Evolutionary conservation across 2,329 filamentous ascomycete species (phyloP).

Genomic region (Fusarium xylarioides): DNA sequence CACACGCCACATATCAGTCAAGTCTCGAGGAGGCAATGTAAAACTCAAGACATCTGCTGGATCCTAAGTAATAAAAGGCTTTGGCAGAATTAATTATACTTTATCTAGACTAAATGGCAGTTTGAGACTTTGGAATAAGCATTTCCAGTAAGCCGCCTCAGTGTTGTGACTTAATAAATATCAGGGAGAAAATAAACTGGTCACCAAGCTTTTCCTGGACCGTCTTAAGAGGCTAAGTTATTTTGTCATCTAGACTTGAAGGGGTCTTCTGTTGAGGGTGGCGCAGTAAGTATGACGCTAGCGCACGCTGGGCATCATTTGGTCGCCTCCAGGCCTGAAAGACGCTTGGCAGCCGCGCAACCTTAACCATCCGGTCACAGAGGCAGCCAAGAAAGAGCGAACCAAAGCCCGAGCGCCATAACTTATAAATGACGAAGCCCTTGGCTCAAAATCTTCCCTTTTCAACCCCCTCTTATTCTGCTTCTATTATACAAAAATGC

Average conservation of each 20-base stretch:
- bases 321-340: conserved; percentile 18
- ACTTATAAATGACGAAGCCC: conserved; percentile 36
- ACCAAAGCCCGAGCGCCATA: conserved; percentile 32
- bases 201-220: no score
- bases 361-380: not conserved
- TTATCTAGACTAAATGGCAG: rapidly evolving
- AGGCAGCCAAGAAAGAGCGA: conserved; percentile 37
- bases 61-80: not conserved
- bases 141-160: not conserved
- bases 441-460: not conserved
- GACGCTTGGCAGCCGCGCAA: conserved; percentile 37
- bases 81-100: rapidly evolving
- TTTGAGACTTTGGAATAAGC: rapidly evolving
- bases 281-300: conserved; percentile 27
- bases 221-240: no score
- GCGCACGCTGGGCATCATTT: conserved; percentile 13
- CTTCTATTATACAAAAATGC: conserved; percentile 44
- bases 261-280: conserved; percentile 10
- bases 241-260: not conserved
- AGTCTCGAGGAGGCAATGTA: not conserved
- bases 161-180: rapidly evolving
- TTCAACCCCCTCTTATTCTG: conserved; percentile 31
- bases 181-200: not conserved
- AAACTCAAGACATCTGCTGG: not conserved
- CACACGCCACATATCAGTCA: conserved; percentile 1